Percentiles rank a stretch among this genome's conserved stretches.
phyloP scores from a whole-genome alignment of 2,329 filamentous ascomycete species.

The Tricladium varicosporioides region DNA sequence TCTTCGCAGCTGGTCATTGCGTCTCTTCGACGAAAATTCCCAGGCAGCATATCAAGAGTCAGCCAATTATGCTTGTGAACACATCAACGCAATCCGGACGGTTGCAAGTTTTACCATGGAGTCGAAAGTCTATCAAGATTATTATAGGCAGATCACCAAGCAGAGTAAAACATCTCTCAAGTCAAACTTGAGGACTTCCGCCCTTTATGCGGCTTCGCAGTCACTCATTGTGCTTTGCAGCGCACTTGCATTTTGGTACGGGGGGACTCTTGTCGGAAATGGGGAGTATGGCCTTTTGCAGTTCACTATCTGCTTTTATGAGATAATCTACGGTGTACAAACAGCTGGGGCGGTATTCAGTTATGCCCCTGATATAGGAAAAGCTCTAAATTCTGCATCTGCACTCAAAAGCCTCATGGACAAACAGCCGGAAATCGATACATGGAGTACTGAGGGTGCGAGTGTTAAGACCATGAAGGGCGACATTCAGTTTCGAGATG shows the following conservation, averaged over 20 bases:
- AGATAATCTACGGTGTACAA: conserved; percentile 37
- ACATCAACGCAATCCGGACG: conserved; percentile 45
- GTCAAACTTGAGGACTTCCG: conserved; percentile 23
- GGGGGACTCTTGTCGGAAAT: conserved; percentile 39
- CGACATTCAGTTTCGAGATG: conserved; percentile 38
- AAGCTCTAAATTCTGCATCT: not conserved
- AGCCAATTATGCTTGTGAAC: conserved; percentile 46
- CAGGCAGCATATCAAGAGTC: conserved; percentile 38
- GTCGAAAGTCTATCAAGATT: conserved; percentile 34
- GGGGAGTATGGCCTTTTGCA: conserved; percentile 39
- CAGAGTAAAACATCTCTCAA: conserved; percentile 18
- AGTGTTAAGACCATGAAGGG: not conserved
- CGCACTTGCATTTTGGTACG: conserved; percentile 38
- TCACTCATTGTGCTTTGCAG: conserved; percentile 32
- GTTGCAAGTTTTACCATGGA: conserved; percentile 44
- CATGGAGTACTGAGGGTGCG: not conserved
- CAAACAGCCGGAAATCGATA: not conserved
- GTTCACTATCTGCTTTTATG: conserved; percentile 52
- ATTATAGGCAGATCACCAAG: conserved; percentile 32
- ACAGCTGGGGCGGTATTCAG: conserved; percentile 16
- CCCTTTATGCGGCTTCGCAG: conserved; percentile 26
- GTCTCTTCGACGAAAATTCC: conserved; percentile 39
- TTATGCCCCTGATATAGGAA: not conserved
- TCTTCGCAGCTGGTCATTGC: conserved; percentile 41
- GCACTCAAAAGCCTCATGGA: not conserved